Base-by-base conservation (phyloP, 768 basidiomycete genomes). In the Xerocomellus dryophilus region DNA sequence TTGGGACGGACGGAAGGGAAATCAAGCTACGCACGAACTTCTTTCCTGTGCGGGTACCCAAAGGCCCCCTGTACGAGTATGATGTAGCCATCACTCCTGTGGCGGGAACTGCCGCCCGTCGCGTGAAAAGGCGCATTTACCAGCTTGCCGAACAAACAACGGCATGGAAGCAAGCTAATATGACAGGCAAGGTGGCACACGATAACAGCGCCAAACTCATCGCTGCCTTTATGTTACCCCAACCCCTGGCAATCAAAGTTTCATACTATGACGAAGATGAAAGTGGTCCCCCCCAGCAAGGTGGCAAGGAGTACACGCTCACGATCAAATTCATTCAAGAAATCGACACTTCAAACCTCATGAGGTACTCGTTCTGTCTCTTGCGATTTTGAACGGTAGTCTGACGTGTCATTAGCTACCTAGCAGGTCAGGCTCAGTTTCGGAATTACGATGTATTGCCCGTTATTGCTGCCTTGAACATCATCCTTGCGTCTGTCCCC, bases 21-120 rank as follows among this genome's bases (percentile, higher is more conserved):
- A 74, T 82, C 67, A 78, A 74, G 50, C 70, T 83, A 38, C 77
- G 80, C 20, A 66, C 80, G 3, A 81, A 81, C 50, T 81, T 81
- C 68, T 81, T 83, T 60, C 73, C 80, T 9, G 64, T 83, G 20
- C 66, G 64, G 15, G 68, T 80, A 17, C 79, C 80, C 7, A 76
- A 75, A 51, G 74, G 73, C 7, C 74, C 77, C 1, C 41, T 83
- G 21, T 72, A 72, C 57, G 80, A 81, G 51, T 81, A 81, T 51
- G 77, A 77, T 45, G 72, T 80, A 31, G 57, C 66, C n/a, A 73
- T 78, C 20, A 61, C 68, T 0, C 79, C 78, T 36, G 54, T 42
- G 5, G 61, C 68, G 3, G 70, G 65, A 1, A 69, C 69, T 9
- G 46, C 71, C 15, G 54, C 60, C 31, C 71, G 70, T 51, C 74